Evolutionary conservation across 148 eudicot genomes (phyloP), one percentile per base, ranked within the genome.

Genomic region (Persicaria maculosa): DNA sequence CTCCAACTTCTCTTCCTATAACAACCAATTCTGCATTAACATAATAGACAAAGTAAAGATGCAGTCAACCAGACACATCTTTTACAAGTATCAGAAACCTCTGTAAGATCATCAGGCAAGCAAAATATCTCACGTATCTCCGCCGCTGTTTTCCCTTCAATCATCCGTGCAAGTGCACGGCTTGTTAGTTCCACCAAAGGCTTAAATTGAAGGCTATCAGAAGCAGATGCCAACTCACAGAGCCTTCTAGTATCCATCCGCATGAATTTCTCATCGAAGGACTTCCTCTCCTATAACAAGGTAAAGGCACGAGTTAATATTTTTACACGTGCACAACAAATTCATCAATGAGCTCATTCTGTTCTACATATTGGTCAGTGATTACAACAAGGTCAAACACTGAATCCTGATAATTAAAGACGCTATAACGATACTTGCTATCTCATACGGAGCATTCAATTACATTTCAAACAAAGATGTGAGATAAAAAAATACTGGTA

Each of bases 31-130:
- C 83, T 82, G 81, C 48, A 75, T 80, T 79, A 82, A 74, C 79
- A 80, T 75, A 72, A 61, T 77, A 83, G 79, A 77, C 52, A 54
- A 71, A 59, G 78, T 79, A 78, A 59, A 79, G 74, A 77, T 78
- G 77, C 78, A 73, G 82, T 76, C 84, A 84, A 87, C 78, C 82
- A 80, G 86, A 81, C 82, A 84, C 83, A 82, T 76, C 78, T 81
- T 78, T 76, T 74, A 86, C 81, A 86, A 87, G 85, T 84, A 85
- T 79, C 86, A 88, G 85, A 86, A 81, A 93, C 98, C 98, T 93
- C 98, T 78, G 97, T 89, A 75, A 93, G 93, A 88, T 93, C 98
- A 81, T 93, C 98, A 81, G 92, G 92, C 83, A 93, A 87, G 79
- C 93, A 87, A 81, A 93, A 93, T 79, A 85, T 93, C 87, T 91